phyloP scores from a whole-genome alignment of 176 grass and related monocot species.

The Hyparrhenia diplandra region DNA sequence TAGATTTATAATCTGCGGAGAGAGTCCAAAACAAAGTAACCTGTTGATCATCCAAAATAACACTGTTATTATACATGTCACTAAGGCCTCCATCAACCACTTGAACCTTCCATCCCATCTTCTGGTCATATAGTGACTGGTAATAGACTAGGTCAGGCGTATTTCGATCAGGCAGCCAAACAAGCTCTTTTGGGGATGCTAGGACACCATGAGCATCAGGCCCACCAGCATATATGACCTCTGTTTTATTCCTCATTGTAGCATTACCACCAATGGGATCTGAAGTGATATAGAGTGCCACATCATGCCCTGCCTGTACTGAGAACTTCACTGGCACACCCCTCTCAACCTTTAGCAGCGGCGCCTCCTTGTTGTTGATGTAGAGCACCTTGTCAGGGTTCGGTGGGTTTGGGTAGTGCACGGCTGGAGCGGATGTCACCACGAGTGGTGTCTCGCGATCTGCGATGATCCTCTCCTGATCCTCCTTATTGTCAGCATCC shows the following conservation, averaged over 20 bases:
- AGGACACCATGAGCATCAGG: constrained; percentile 69
- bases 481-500: constrained; percentile 88
- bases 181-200: constrained; percentile 69
- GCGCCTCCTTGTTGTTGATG: constrained; percentile 95
- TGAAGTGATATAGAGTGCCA: constrained; percentile 84
- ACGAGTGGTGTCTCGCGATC: constrained; percentile 73
- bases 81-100: constrained; percentile 86
- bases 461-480: constrained; percentile 76
- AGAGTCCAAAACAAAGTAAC: constrained; percentile 77
- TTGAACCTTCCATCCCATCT: constrained; percentile 97
- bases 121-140: constrained; percentile 70
- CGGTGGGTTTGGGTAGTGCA: constrained; percentile 90
- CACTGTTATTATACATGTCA: constrained; percentile 86
- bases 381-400: constrained; percentile 86
- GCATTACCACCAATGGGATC: constrained; percentile 92
- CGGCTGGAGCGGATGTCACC: constrained; percentile 67
- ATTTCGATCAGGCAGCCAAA: constrained; percentile 88
- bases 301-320: constrained; percentile 84
- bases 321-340: constrained; percentile 90
- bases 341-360: constrained; percentile 83
- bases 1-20: constrained; percentile 57
- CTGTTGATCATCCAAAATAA: constrained; percentile 66
- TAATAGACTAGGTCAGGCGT: constrained; percentile 95
- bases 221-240: constrained; percentile 97
- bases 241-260: constrained; percentile 62